These are phyloP conservation scores for Dothiorella sarmentorum DNA, from an alignment of 2,329 filamentous ascomycete genomes.

Conservation along the genomic window DNA sequence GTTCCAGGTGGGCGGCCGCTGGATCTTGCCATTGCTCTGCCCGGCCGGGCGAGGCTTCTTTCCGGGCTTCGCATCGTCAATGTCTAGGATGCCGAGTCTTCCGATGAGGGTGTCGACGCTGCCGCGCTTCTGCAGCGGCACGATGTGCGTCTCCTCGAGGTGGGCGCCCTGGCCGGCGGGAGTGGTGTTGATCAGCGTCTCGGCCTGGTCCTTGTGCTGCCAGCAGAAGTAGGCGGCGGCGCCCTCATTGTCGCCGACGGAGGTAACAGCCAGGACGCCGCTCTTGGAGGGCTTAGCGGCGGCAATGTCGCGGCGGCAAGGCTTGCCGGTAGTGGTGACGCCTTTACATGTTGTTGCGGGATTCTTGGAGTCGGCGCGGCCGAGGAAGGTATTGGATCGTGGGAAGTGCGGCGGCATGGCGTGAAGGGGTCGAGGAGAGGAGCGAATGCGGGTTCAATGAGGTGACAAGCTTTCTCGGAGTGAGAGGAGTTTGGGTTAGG, in stretches of 20 bases:
- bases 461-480: constrained; percentile 23
- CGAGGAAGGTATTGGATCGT: neutral
- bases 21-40: constrained; percentile 28
- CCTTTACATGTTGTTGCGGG: constrained; percentile 82
- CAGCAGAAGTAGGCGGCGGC: constrained; percentile 75
- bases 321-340: constrained; percentile 75
- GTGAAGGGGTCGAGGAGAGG: constrained; percentile 18
- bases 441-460: constrained; percentile 21
- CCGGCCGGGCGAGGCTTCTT: constrained; percentile 18
- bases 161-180: constrained; percentile 17
- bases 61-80: constrained; percentile 42
- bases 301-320: constrained; percentile 72
- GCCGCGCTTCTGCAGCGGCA: constrained; percentile 61
- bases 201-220: constrained; percentile 90
- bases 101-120: constrained; percentile 87
- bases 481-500: constrained; percentile 7
- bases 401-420: constrained; percentile 1
- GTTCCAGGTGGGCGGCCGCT: constrained; percentile 44
- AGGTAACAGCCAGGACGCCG: constrained; percentile 42
- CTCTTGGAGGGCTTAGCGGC: constrained; percentile 39
- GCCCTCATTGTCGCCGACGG: constrained; percentile 52
- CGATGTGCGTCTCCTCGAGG: constrained; percentile 40
- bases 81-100: constrained; percentile 69
- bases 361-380: constrained; percentile 78
- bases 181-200: constrained; percentile 30